Conservation (phyloP, 1,139 yeast species). For the Ogataea hybrid region DNA sequence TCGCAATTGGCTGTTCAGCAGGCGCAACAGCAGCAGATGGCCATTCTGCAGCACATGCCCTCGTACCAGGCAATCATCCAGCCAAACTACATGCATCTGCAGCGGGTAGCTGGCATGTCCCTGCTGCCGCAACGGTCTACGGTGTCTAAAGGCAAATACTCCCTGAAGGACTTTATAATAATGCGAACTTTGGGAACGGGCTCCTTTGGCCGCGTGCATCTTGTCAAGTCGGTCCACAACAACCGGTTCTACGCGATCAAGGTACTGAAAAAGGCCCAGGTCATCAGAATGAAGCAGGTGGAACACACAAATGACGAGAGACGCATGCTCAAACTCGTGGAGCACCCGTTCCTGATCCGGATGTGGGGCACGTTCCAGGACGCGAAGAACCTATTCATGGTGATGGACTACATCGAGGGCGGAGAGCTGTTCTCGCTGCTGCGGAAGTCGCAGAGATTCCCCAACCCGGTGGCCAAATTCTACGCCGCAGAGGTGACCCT, state of each 20-base stretch:
- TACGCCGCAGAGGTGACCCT: constrained; percentile 95
- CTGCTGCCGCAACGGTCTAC: constrained; percentile 33
- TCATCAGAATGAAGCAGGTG: constrained; percentile 92
- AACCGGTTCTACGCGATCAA: constrained; percentile 92
- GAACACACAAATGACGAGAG: constrained; percentile 97
- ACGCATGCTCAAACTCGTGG: constrained; percentile 85
- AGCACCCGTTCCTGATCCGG: constrained; percentile 88
- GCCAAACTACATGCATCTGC: constrained; percentile 28
- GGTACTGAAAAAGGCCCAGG: constrained; percentile 82
- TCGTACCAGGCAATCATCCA: constrained; percentile 35
- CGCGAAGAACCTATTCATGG: constrained; percentile 82
- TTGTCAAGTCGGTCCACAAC: constrained; percentile 88
- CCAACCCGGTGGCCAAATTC: constrained; percentile 95
- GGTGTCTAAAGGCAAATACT: constrained; percentile 82
- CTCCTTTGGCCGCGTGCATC: constrained; percentile 93
- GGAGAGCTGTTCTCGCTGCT: constrained; percentile 88
- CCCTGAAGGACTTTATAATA: constrained; percentile 81
- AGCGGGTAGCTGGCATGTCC: constrained; percentile 26
- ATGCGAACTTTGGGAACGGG: constrained; percentile 95
- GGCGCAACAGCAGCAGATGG: constrained; percentile 30
- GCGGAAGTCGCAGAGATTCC: constrained; percentile 89
- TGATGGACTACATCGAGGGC: constrained; percentile 97
- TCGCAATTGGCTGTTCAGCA: constrained; percentile 23
- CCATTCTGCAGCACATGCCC: constrained; percentile 31
- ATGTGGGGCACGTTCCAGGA: constrained; percentile 99